These are phyloP conservation scores for Penicillium sp. DNA, from an alignment of 2,329 filamentous ascomycete genomes.

Conservation along the genomic window DNA sequence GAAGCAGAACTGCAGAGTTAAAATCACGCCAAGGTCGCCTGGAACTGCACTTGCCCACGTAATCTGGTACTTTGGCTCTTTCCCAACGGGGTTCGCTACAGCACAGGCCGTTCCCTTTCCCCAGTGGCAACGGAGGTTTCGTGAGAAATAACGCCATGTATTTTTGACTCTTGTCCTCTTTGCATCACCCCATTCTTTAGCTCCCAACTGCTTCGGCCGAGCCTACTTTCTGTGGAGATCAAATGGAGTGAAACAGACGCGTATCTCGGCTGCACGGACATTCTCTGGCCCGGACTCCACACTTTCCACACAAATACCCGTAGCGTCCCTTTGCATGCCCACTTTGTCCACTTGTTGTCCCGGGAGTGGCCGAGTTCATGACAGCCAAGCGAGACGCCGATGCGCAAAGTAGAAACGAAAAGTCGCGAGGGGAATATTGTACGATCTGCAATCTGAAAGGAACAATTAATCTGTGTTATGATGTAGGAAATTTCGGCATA, in stretches of 20 bases:
- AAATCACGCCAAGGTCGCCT: not conserved
- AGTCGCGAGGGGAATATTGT: too few species aligned
- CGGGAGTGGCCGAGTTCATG: slow-evolving; percentile 15
- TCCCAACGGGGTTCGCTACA: not conserved
- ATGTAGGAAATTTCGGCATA: too few species aligned
- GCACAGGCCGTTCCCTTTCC: not conserved
- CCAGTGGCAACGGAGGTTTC: not conserved
- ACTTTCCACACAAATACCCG: not conserved
- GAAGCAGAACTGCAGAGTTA: not conserved
- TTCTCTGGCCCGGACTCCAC: slow-evolving; percentile 5
- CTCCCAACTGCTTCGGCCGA: not conserved
- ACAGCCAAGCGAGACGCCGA: not conserved
- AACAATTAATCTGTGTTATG: not conserved
- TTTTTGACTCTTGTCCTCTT: not conserved
- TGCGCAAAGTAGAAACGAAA: too few species aligned
- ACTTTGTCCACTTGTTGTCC: slow-evolving; percentile 8
- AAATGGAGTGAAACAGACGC: slow-evolving; percentile 32
- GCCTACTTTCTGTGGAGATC: slow-evolving; percentile 5
- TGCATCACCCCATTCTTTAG: not conserved
- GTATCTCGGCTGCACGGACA: slow-evolving; percentile 39
- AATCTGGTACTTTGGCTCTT: slow-evolving; percentile 1
- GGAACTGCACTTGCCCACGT: not conserved
- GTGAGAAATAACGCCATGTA: not conserved
- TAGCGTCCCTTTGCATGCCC: not conserved
- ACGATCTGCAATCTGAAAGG: too few species aligned